Evolutionary conservation across 768 basidiomycete species (phyloP), one percentile per base, ranked within the genome.

Genomic region (Serendipita sp.): DNA sequence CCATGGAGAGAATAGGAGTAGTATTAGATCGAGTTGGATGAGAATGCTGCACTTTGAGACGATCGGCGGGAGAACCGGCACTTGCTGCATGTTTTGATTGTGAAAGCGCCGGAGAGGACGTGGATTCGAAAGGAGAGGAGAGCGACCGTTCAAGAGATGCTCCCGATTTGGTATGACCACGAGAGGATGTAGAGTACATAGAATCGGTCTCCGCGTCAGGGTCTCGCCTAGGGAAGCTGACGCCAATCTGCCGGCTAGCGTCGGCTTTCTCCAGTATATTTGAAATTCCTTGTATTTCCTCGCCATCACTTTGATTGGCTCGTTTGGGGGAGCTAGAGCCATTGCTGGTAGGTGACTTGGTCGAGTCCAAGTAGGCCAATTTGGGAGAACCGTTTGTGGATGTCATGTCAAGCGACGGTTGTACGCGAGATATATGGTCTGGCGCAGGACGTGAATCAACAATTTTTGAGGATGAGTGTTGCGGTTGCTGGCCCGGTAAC

Each of bases 1-100:
- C 24, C 11, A n/a, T 47, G 0, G 65, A 65, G 32, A 66, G 56
- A 15, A 63, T 46, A 24, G 66, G 66, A 28, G 66, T 37, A n/a
- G 66, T 67, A 18, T 65, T 65, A 3, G 66, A 67, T 2, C 65
- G 66, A 16, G 65, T 44, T 28, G 65, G 54, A 28, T 44, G 38
- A 64, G 34, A 15, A 24, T 16, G 30, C 11, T 60, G 65, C 28
- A 35, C 56, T 37, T 37, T 60, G 35, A 60, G 45, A 28, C 34
- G 45, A n/a, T 53, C 45, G 1, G 44, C 46, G 34, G 64, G 44
- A n/a, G 35, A 37, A 30, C 37, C 38, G 34, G 64, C 44, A 35
- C 35, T 45, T 3, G 64, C 35, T 16, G 56, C 7, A 13, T 41
- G 41, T 41, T 5, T 41, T 15, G 65, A 58, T 56, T 60, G 56